Base-by-base conservation (phyloP, 2,329 filamentous ascomycete genomes). In the Ceratocystis destructans region DNA sequence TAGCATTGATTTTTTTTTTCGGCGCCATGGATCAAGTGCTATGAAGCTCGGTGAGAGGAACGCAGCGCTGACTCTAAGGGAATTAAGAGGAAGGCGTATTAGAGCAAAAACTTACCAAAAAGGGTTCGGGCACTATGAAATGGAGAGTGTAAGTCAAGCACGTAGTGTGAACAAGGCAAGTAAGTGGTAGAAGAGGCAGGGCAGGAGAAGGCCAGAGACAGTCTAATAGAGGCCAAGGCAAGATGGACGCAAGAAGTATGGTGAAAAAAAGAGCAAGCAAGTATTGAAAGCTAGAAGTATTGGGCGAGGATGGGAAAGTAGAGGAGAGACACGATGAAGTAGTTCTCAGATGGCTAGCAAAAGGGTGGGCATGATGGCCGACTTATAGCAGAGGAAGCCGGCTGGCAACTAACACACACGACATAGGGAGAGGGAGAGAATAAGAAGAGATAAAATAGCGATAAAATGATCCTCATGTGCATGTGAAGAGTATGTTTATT, bases 1-100 rank as follows among this genome's bases (percentile, higher is more conserved):
- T 59, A 59, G 55, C 17, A 57, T 31, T 50, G 28, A 46, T 63
- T 64, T 41, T 59, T 59, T 59, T 59, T 59, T 59, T 59, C 55
- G 20, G 33, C 55, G 31, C 55, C 15, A 59, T 37, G 55, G 55
- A 59, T 59, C 25, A 15, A 59, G 31, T 31, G 8, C 55, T 25
- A 20, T 37, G 33, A 31, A 59, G 55, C 25, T 37, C 33, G 33
- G 55, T 17, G 31, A 41, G 37, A 41, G 37, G 37, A 41, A 15
- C 37, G 55, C 55, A 33, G 55, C 55, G 31, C 55, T 59, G 55
- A 37, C 55, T 59, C 55, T 31, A 59, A 3, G 37, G 12, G 12
- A 41, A 41, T 15, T 37, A 33, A n/a, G 3, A 59, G 12, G 28
- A 20, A 37, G 12, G 25, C 10, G 48, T 15, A 28, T 25, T 53